Conservation (phyloP, 495 filamentous ascomycete genomes). For the Collariella sp. region DNA sequence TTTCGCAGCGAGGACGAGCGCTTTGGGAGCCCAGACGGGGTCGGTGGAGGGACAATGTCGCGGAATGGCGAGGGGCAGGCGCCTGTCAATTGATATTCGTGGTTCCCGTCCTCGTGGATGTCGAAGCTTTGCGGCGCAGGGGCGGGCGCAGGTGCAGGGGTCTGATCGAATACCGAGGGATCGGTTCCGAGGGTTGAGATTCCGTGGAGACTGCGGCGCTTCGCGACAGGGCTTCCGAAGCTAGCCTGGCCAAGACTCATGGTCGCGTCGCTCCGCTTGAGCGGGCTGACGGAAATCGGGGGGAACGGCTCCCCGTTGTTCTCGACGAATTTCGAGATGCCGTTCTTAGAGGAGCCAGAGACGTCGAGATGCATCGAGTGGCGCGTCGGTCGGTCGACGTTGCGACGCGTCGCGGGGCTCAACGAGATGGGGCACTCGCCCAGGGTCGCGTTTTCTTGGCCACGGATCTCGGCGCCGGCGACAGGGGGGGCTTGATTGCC, state of each 20-base stretch:
- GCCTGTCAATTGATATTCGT: constrained; percentile 38
- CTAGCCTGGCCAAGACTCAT: constrained; percentile 75
- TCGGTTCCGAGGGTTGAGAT: constrained; percentile 44
- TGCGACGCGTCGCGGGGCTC: constrained; percentile 36
- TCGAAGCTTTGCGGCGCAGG: constrained; percentile 29
- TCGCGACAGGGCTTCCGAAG: constrained; percentile 75
- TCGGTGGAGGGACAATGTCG: constrained; percentile 24
- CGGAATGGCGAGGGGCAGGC: constrained; percentile 21
- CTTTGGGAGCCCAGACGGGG: constrained; percentile 32
- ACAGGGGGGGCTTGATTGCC: constrained; percentile 55
- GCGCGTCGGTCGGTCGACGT: constrained; percentile 35
- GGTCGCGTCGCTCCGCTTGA: constrained; percentile 85
- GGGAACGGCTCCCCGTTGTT: constrained; percentile 30
- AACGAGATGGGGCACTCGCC: constrained; percentile 24
- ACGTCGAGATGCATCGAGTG: constrained; percentile 43
- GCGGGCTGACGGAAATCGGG: constrained; percentile 64
- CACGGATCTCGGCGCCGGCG: constrained; percentile 28
- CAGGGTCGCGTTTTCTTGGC: constrained; percentile 49
- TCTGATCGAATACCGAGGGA: constrained; percentile 66
- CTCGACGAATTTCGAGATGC: constrained; percentile 40
- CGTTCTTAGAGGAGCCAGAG: constrained; percentile 40
- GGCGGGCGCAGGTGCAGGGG: constrained; percentile 13
- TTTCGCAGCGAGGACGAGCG: constrained; percentile 66
- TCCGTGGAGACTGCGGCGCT: constrained; percentile 75
- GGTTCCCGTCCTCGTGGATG: constrained; percentile 37